Evolutionary conservation across 805 yeast species (phyloP).

Genomic region (Grigorovia transvaalensis): DNA sequence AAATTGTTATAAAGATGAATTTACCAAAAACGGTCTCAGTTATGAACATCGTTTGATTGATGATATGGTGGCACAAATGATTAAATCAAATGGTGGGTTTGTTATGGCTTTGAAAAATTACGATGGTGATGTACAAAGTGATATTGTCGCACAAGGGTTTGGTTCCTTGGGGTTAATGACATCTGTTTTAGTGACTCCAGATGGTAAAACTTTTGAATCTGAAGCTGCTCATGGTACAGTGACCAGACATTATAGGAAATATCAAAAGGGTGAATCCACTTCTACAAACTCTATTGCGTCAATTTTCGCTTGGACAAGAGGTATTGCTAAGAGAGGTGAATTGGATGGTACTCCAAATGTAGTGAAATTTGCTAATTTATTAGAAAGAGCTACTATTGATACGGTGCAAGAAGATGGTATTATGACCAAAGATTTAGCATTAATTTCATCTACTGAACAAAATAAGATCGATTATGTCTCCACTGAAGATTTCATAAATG

Average conservation of each 20-base stretch:
- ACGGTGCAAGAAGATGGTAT: slow-evolving; percentile 65
- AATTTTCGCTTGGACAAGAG: slow-evolving; percentile 82
- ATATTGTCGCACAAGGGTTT: slow-evolving; percentile 79
- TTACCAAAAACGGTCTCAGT: slow-evolving; percentile 52
- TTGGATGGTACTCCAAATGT: slow-evolving; percentile 65
- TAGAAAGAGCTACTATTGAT: slow-evolving; percentile 60
- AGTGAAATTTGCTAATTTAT: slow-evolving; percentile 49
- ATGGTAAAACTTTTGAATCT: slow-evolving; percentile 75
- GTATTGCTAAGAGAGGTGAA: slow-evolving; percentile 71
- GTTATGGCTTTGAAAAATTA: slow-evolving; percentile 74
- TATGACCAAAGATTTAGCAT: slow-evolving; percentile 77
- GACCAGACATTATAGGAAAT: slow-evolving; percentile 75
- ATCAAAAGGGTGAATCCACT: slow-evolving; percentile 73
- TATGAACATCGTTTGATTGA: slow-evolving; percentile 78
- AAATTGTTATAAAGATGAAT: slow-evolving; percentile 41
- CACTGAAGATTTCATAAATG: slow-evolving; percentile 67
- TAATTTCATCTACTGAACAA: slow-evolving; percentile 36
- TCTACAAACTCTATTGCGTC: slow-evolving; percentile 81
- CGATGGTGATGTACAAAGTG: slow-evolving; percentile 81
- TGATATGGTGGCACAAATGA: slow-evolving; percentile 85
- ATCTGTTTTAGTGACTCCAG: slow-evolving; percentile 72
- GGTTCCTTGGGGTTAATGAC: slow-evolving; percentile 82
- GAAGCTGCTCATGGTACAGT: slow-evolving; percentile 88
- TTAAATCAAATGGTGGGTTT: slow-evolving; percentile 75
- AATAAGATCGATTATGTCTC: slow-evolving; percentile 38